Percentiles rank a stretch among this genome's conserved stretches.
phyloP scores from a whole-genome alignment of 2,329 filamentous ascomycete genomes.

The Beauveria medogensis region DNA sequence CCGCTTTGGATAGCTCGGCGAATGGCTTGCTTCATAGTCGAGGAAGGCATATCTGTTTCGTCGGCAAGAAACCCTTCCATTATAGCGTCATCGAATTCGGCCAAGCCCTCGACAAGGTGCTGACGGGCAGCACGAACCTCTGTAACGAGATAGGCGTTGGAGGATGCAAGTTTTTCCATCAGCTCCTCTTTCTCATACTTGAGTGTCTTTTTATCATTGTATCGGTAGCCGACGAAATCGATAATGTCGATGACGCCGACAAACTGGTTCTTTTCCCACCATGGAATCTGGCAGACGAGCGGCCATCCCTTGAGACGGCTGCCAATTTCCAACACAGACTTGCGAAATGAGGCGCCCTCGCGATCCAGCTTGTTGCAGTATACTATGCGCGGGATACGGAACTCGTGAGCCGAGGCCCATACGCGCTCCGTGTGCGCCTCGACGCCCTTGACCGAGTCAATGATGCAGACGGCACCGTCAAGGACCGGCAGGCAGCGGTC shows the following conservation, averaged over 20 bases:
- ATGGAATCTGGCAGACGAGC: constrained; percentile 87
- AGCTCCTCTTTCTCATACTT: constrained; percentile 23
- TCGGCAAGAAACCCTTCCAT: constrained; percentile 77
- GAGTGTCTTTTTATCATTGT: constrained; percentile 41
- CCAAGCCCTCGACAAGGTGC: constrained; percentile 73
- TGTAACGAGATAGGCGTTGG: constrained; percentile 44
- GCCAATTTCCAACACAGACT: constrained; percentile 79
- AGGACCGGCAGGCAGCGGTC: constrained; percentile 80
- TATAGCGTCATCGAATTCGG: constrained; percentile 79
- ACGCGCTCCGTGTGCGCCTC: constrained; percentile 97
- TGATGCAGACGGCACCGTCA: constrained; percentile 85
- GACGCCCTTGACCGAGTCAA: constrained; percentile 87
- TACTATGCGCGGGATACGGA: constrained; percentile 72
- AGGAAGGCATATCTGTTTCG: constrained; percentile 63
- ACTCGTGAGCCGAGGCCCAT: constrained; percentile 82
- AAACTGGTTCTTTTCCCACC: constrained; percentile 78
- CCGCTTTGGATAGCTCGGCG: constrained; percentile 61
- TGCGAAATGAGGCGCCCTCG: constrained; percentile 70
- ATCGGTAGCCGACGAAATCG: constrained; percentile 65
- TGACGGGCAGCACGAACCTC: constrained; percentile 71
- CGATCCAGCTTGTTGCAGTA: constrained; percentile 76
- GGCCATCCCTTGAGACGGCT: constrained; percentile 75
- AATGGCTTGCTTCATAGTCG: constrained; percentile 64
- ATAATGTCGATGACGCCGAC: constrained; percentile 80
- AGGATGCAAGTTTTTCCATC: constrained; percentile 31